These are phyloP conservation scores for Firmiana major DNA, from an alignment of 345 rosid species.

Conservation along the genomic window DNA sequence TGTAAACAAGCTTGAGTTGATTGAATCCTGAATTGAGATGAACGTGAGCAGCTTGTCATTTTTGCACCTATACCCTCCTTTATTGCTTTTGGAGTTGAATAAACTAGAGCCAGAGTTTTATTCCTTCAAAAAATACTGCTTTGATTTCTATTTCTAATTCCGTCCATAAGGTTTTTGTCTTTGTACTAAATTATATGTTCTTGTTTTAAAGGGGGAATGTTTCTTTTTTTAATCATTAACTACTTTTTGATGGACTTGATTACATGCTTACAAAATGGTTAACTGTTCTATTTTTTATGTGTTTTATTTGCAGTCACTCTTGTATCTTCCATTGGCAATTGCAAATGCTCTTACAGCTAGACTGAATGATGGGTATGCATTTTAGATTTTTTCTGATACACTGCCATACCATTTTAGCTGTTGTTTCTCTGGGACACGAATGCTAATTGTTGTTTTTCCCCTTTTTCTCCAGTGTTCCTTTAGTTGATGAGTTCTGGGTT, in stretches of 20 bases:
- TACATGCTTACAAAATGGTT: background rate
- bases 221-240: background rate
- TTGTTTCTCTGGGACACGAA: background rate
- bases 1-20: background rate
- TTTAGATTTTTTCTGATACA: conserved; percentile 1
- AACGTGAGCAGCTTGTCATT: background rate
- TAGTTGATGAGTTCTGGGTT: conserved; percentile 89
- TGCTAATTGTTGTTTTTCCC: conserved; percentile 6
- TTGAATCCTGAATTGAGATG: background rate
- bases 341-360: conserved; percentile 89
- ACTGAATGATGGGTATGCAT: conserved; percentile 83
- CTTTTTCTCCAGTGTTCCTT: conserved; percentile 63
- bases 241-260: background rate
- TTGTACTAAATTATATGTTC: background rate
- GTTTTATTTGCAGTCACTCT: conserved; percentile 60
- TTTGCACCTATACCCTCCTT: background rate
- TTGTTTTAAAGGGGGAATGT: background rate
- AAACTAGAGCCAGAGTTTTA: background rate
- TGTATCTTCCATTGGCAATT: conserved; percentile 89
- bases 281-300: background rate
- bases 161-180: background rate
- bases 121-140: background rate
- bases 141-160: background rate
- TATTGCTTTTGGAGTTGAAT: conserved; percentile 1
- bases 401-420: background rate